Conservation (phyloP, 441 rosid genomes). For the Populus hybrid region DNA sequence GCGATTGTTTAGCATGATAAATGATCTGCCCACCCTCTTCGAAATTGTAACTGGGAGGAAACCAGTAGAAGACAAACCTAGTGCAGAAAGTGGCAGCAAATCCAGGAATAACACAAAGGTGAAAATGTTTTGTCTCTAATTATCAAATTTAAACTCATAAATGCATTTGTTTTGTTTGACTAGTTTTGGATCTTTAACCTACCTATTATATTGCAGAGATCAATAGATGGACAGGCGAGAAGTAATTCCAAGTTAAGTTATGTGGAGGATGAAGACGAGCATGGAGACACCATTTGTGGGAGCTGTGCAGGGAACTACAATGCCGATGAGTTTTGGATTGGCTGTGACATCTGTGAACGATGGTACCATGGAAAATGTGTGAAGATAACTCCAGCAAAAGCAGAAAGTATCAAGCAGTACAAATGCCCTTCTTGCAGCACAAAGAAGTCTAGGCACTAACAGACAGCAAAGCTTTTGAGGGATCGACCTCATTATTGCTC, state of each 20-base stretch:
- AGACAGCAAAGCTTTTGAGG: background rate
- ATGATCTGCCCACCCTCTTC: constrained; percentile 78
- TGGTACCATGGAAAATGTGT: constrained; percentile 90
- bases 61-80: constrained; percentile 64
- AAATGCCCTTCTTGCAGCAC: constrained; percentile 76
- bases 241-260: constrained; percentile 46
- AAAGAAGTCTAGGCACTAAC: constrained; percentile 58
- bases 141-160: background rate
- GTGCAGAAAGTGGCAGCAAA: constrained; percentile 69
- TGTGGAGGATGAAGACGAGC: constrained; percentile 62
- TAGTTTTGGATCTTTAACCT: background rate
- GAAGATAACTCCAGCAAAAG: constrained; percentile 84
- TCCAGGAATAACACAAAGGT: constrained; percentile 67
- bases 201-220: constrained; percentile 43
- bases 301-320: constrained; percentile 69
- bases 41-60: constrained; percentile 78
- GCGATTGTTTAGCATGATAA: constrained; percentile 74
- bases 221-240: constrained; percentile 60
- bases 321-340: constrained; percentile 74
- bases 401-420: constrained; percentile 76
- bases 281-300: constrained; percentile 73
- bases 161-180: background rate
- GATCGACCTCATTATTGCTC: constrained; percentile 5
- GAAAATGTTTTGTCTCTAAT: background rate
- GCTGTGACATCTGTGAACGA: constrained; percentile 75